Base-by-base conservation (phyloP, 2,329 filamentous ascomycete genomes). In the Cladophialophora exuberans region DNA sequence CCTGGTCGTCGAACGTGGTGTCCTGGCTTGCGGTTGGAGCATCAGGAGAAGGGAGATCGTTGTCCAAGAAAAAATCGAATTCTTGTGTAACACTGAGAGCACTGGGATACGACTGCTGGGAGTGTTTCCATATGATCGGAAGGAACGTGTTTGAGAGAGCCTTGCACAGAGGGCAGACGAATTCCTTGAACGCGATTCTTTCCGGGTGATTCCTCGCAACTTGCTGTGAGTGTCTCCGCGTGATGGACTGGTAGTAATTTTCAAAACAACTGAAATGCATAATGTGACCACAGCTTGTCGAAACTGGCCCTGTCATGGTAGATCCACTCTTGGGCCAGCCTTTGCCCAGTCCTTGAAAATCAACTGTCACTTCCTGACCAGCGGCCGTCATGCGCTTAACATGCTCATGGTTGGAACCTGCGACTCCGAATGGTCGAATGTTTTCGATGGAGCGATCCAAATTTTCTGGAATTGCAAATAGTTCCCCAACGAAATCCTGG, bases 201-300 rank as follows among this genome's bases (percentile, higher is more conserved):
- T 99, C 95, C 0, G 94, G 94, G 65, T 97, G 94, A 65, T 96
- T 90, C 11, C 94, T 83, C 6, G 94, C 92, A 70, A 99, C 96
- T 70, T 99, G 94, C 65, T 94, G 90, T 17, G 83, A 83, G 68
- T 99, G 95, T 33, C 94, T 84, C 57, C 92, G 83, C 49, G 86
- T 80, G 0, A 90, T 96, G 3, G 93, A 90, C 41, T 89, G 84
- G 62, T 90, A 88, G 67, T 97, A 99, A 35, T 88, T 83, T 66
- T 97, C 91, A 68, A 99, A 99, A 73, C 94, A 99, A 63, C 83
- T 85, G 70, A 89, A 97, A 71, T 99, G 94, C 94, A 99, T 99
- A 67, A 99, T 95, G 70, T 99, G 94, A 2, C 94, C 94, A 71
- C 94, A 99, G 7, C 93, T 90, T 30, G 89, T 89, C 9, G 92